Evolutionary conservation across 805 yeast species (phyloP), one percentile per base, ranked within the genome.

Genomic region (Ogataea methylovora): DNA sequence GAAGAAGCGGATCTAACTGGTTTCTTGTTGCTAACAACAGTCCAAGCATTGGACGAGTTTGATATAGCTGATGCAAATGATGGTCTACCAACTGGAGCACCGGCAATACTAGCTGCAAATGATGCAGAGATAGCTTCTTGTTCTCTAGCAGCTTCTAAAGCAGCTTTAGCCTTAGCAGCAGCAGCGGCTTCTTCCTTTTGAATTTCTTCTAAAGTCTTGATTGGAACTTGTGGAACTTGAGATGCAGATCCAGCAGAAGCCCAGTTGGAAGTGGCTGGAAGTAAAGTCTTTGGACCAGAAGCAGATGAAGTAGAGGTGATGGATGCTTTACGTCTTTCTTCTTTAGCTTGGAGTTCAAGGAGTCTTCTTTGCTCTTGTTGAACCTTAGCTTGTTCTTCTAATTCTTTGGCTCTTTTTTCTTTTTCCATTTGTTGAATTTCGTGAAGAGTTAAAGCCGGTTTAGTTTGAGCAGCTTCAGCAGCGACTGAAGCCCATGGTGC

Each of bases 131-230:
- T 13, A 22, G 27, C 27, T 7, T 16, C 21, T 11, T 28, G 17
- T 30, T 30, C 30, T 26, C 35, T 26, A 25, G 32, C 30, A 27
- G 34, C 22, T 32, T 41, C 32, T 30, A 41, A 33, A 5, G 44
- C 42, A 18, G 48, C 41, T 21, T 41, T 49, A 30, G 56, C 50
- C 43, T 46, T 46, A 19, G 60, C 60, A 24, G 54, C 58, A 6
- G 56, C 47, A 5, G 46, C 31, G 17, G 46, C 46, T 52, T 76
- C 80, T 54, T 77, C 84, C 38, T 57, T 67, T 48, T 76, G 81
- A 38, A 78, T 76, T 38, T 78, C 81, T 14, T 74, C 76, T 39
- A 78, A 61, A 1, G 83, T 65, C 51, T 73, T 74, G 28, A 59
- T 55, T 22, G 73, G 69, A 24, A 11, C 15, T 22, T 20, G 32